These are phyloP conservation scores for Citrus medica DNA, from an alignment of 345 rosid species.

Conservation along the genomic window DNA sequence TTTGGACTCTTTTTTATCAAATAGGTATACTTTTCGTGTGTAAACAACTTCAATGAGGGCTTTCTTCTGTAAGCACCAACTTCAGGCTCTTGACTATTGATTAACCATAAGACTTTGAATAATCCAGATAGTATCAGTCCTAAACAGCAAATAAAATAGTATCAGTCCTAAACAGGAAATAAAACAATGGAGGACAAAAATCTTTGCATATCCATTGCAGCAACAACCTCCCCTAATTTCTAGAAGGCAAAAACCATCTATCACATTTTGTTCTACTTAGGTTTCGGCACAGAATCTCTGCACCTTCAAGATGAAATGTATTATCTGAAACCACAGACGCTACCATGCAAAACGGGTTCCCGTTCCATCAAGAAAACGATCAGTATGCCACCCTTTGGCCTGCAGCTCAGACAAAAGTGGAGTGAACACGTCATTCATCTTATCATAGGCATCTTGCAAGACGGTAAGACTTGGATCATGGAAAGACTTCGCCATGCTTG, in stretches of 20 bases:
- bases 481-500: constrained; percentile 36
- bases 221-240: background rate
- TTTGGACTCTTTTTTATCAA: background rate
- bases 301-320: background rate
- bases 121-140: background rate
- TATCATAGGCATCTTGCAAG: constrained; percentile 59
- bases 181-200: background rate
- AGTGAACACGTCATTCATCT: constrained; percentile 53
- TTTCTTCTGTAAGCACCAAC: background rate
- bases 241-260: background rate
- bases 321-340: constrained; percentile 4
- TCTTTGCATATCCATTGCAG: background rate
- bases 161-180: background rate
- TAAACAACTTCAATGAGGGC: background rate
- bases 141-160: background rate
- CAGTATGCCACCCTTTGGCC: constrained; percentile 90
- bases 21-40: background rate
- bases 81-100: background rate
- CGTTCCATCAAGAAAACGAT: constrained; percentile 77
- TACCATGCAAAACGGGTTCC: constrained; percentile 78
- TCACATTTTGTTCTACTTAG: background rate
- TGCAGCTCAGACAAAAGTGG: constrained; percentile 60
- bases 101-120: background rate
- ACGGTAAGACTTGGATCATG: constrained; percentile 24
- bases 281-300: background rate